Conservation (phyloP, 371 early-diverging fungal species). For the Mortierella polycephala region DNA sequence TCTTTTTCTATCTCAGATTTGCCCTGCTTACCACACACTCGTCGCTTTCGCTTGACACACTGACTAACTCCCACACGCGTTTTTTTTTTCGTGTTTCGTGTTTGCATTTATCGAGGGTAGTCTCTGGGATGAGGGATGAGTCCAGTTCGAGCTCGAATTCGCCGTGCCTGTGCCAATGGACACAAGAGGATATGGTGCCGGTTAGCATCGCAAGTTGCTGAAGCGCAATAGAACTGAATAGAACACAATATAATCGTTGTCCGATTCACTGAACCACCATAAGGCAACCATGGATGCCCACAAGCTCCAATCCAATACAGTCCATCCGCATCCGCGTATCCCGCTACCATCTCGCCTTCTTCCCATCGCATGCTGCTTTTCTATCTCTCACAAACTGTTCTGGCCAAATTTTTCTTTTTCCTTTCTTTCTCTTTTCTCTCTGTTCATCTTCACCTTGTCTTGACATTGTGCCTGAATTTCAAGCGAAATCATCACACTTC, state of each 20-base stretch:
- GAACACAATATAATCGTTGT: too few species aligned
- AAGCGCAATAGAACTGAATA: neutral
- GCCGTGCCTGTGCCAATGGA: neutral
- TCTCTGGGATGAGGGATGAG: neutral
- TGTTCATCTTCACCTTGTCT: constrained; percentile 39
- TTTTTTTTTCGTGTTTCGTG: neutral
- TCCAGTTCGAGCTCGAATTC: neutral
- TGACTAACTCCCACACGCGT: neutral
- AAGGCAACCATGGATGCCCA: too few species aligned
- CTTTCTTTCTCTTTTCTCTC: constrained; percentile 5
- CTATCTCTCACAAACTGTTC: neutral
- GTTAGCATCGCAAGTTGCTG: neutral
- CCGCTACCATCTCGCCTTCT: neutral
- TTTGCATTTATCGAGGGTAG: constrained; percentile 1
- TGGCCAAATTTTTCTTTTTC: constrained; percentile 4
- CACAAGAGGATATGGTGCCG: neutral
- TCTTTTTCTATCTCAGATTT: constrained; percentile 1
- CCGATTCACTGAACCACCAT: too few species aligned
- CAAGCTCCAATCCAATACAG: neutral
- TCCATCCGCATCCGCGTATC: neutral
- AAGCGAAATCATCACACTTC: constrained; percentile 10
- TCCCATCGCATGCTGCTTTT: neutral
- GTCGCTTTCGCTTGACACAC: neutral
- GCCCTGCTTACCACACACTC: neutral
- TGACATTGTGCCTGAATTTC: constrained; percentile 52